A percentile compares a stretch with the other conserved stretches of the same genome.
Conservation (phyloP, 805 yeast genomes). For the Tetrapisispora namnaoensis region DNA sequence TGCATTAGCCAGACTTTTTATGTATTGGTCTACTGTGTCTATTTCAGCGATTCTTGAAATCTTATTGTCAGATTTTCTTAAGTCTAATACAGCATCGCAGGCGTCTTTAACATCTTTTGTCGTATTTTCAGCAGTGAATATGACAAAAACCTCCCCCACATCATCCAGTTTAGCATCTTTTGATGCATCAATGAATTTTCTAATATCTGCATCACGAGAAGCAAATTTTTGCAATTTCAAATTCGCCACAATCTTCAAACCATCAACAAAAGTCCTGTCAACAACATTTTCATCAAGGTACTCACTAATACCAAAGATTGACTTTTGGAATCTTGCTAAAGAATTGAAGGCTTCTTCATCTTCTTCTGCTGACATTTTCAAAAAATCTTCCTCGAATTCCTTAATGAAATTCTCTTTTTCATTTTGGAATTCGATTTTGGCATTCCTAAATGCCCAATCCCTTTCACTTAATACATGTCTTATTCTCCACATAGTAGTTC, state of each 20-base stretch:
- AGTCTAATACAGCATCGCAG: slow-evolving; percentile 33
- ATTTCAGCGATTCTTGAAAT: slow-evolving; percentile 31
- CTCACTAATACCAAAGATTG: slow-evolving; percentile 76
- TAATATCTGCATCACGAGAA: slow-evolving; percentile 37
- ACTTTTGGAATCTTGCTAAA: slow-evolving; percentile 69
- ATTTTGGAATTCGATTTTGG: slow-evolving; percentile 36
- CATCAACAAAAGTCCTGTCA: slow-evolving; percentile 52
- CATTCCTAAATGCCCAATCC: slow-evolving; percentile 57
- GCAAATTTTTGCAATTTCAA: slow-evolving; percentile 52
- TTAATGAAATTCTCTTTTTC: slow-evolving; percentile 39
- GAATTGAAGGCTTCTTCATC: slow-evolving; percentile 56
- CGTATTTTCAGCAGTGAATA: slow-evolving; percentile 39
- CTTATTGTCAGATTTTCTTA: slow-evolving; percentile 34
- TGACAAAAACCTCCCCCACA: slow-evolving; percentile 37
- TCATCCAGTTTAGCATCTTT: slow-evolving; percentile 20
- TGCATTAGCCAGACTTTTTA: slow-evolving; percentile 19
- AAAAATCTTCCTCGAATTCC: slow-evolving; percentile 38
- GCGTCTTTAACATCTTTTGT: slow-evolving; percentile 34
- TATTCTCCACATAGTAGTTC: slow-evolving; percentile 65
- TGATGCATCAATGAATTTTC: slow-evolving; percentile 20
- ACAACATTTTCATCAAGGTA: slow-evolving; percentile 48
- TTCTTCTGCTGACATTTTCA: slow-evolving; percentile 43
- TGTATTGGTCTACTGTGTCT: slow-evolving; percentile 27
- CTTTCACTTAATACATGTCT: slow-evolving; percentile 84
- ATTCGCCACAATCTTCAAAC: slow-evolving; percentile 59